Evolutionary conservation across 108 stramenopile genomes (phyloP).

Genomic region (Phaeodactylum tricornutum): DNA sequence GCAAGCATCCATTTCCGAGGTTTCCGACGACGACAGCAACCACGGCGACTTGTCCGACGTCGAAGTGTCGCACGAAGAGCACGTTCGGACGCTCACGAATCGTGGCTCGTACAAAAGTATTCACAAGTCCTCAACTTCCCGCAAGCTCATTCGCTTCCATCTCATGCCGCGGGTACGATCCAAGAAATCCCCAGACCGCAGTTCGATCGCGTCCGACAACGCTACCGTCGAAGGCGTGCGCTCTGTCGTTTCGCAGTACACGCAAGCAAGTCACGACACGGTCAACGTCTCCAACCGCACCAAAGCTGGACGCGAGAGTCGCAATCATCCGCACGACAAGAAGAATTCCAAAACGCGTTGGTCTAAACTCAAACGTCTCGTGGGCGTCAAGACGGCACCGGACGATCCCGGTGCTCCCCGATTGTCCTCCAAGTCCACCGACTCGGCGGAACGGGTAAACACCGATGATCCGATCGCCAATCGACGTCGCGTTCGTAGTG

Average conservation of each 20-base stretch:
- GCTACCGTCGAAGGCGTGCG: not conserved
- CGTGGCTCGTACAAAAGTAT: too few relatives aligned
- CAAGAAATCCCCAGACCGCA: too few relatives aligned
- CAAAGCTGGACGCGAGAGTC: conserved; percentile 3
- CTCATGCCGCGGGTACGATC: too few relatives aligned
- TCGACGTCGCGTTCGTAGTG: conserved; percentile 12
- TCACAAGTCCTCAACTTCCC: too few relatives aligned
- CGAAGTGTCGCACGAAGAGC: too few relatives aligned
- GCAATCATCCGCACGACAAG: not conserved
- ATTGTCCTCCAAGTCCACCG: conserved; percentile 1
- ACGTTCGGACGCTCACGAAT: too few relatives aligned
- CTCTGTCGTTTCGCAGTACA: not conserved
- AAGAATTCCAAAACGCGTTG: conserved; percentile 6
- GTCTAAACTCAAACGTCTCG: conserved; percentile 2
- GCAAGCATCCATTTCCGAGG: too few relatives aligned
- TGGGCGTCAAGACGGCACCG: not conserved
- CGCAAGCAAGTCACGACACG: conserved; percentile 6
- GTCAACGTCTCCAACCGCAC: conserved; percentile 30
- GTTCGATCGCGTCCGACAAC: not conserved
- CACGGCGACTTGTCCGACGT: too few relatives aligned
- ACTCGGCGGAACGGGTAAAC: too few relatives aligned
- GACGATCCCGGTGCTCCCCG: not conserved
- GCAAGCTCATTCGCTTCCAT: too few relatives aligned
- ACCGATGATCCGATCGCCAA: not conserved
- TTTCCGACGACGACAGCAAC: too few relatives aligned